Base-by-base conservation (phyloP, 2,329 filamentous ascomycete species). In the Pseudogymnoascus sp. region DNA sequence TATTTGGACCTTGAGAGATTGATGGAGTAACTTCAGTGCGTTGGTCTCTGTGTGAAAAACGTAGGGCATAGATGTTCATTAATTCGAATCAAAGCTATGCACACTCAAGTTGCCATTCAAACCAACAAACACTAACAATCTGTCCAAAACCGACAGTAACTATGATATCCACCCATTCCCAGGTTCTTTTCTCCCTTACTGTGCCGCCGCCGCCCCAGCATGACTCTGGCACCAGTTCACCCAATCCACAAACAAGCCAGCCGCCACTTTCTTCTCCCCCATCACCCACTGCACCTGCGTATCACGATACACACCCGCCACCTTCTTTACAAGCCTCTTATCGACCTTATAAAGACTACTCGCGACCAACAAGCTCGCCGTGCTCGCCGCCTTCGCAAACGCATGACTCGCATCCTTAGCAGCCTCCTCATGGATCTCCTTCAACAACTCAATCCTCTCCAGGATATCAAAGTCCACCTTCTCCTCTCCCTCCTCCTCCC, bases 351-450 rank as follows among this genome's bases (percentile, higher is more conserved):
- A 80, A 64, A 91, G 73, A 35, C 84, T 78, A 59, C 85, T 86
- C 4, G 83, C 85, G 2, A 91, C 75, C 58, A 90, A 80, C 60
- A 92, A 75, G 69, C 86, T 88, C 0, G 88, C 86, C 1, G 83
- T 85, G 68, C 91, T 95, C 64, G 88, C 91, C 0, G 89, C 87
- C 69, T 83, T 85, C 21, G 85, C 84, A 73, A 94, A 91, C 2
- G 86, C 80, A 66, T 89, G 88, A 0, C 90, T 86, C 1, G 74
- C 74, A 61, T 85, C 86, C 68, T 82, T 78, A 58, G 80, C 78
- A 2, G 86, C 86, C 72, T 90, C 87, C 6, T 78, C 76, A 69
- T 96, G 92, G 11, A 96, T 81, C 35, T 81, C 78, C 63, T 78
- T 77, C 45, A 97, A 76, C 7, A 91, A 75, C 8, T 76, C 76